These are phyloP conservation scores for Coelastrella sp. DNA, from an alignment of 139 green algal genomes.

Conservation along the genomic window DNA sequence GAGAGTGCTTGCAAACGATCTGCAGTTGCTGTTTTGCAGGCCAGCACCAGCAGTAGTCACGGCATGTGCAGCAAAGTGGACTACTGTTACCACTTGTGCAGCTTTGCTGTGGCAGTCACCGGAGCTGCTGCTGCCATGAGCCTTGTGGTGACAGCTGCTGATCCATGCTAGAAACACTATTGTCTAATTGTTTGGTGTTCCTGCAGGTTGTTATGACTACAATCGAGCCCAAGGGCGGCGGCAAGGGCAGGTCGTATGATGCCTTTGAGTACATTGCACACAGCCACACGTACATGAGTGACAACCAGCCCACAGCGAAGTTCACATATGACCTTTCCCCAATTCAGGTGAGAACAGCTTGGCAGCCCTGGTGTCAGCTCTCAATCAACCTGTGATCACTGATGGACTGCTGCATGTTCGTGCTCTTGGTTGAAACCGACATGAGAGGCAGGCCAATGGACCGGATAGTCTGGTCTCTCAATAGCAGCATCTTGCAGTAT, in stretches of 20 bases:
- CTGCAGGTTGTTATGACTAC: conserved; percentile 89
- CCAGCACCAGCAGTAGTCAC: too few species aligned
- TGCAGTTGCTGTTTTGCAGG: neutral
- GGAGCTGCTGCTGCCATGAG: neutral
- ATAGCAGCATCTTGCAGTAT: too few species aligned
- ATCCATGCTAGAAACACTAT: neutral
- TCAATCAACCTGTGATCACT: too few species aligned
- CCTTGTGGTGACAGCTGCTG: neutral
- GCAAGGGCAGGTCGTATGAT: conserved; percentile 70
- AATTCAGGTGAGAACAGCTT: conserved; percentile 70
- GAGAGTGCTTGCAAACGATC: neutral
- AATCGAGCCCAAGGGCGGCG: conserved; percentile 68
- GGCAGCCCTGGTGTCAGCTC: too few species aligned
- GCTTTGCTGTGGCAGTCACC: neutral
- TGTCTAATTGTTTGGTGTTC: neutral
- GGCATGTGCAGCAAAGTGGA: too few species aligned
- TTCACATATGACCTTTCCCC: conserved; percentile 86
- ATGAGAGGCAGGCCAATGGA: too few species aligned
- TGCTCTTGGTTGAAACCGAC: too few species aligned
- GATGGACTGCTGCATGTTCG: too few species aligned
- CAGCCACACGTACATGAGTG: conserved; percentile 85
- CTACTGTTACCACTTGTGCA: too few species aligned
- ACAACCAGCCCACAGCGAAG: conserved; percentile 78
- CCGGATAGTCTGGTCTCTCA: too few species aligned
- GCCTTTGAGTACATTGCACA: conserved; percentile 95